phyloP scores from a whole-genome alignment of 1,284 basidiomycete species.

The Ustilago xerochloae region DNA sequence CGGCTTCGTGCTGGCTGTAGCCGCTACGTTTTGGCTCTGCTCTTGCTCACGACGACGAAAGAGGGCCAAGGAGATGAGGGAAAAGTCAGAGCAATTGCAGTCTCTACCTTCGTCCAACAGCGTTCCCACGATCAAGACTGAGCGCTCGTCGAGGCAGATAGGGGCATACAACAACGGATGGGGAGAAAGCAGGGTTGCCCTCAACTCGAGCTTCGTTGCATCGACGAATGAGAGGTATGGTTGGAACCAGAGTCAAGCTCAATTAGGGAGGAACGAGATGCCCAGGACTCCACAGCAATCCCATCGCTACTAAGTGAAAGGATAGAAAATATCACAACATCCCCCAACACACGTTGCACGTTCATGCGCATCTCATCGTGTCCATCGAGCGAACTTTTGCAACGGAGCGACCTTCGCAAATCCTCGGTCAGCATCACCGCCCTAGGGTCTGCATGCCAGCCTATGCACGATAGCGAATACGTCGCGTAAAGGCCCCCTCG shows the following conservation, averaged over 20 bases:
- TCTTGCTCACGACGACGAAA: constrained; percentile 33
- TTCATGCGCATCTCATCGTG: no score
- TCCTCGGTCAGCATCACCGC: no score
- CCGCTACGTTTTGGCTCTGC: constrained; percentile 37
- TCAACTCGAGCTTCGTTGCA: constrained; percentile 34
- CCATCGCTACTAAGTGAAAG: constrained; percentile 20
- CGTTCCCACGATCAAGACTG: not conserved
- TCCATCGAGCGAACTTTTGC: no score
- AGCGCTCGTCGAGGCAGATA: constrained; percentile 6
- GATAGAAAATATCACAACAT: no score
- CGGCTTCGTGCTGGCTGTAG: constrained; percentile 13
- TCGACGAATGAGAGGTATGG: constrained; percentile 27
- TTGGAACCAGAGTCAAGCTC: constrained; percentile 7
- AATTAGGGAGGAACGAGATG: not conserved
- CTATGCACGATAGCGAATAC: no score
- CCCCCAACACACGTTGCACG: no score
- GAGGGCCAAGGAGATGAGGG: constrained; percentile 23
- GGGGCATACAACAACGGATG: constrained; percentile 16
- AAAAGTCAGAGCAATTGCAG: constrained; percentile 18
- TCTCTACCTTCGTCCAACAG: constrained; percentile 6
- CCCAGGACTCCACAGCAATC: constrained; percentile 19
- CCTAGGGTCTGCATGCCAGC: no score
- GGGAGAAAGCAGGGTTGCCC: constrained; percentile 38
- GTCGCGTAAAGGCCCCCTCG: no score
- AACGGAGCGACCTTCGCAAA: no score